phyloP scores from a whole-genome alignment of 805 yeast species.

The Wickerhamomyces queroliae region DNA sequence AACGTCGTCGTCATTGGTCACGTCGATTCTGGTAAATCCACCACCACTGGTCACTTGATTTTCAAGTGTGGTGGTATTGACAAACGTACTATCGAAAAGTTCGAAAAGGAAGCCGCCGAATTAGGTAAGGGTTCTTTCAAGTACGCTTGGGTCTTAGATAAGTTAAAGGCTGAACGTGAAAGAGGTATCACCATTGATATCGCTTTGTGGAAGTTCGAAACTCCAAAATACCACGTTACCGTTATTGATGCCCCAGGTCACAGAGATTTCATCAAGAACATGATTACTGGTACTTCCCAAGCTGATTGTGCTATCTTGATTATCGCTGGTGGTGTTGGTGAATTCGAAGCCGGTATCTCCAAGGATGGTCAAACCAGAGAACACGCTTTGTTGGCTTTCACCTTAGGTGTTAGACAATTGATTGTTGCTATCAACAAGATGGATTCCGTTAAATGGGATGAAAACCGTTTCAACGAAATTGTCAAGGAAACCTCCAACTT shows the following conservation, averaged over 20 bases:
- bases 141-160: constrained; percentile 97
- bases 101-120: constrained; percentile 98
- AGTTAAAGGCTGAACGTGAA: constrained; percentile 94
- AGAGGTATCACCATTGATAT: constrained; percentile 96
- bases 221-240: constrained; percentile 90
- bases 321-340: constrained; percentile 92
- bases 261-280: constrained; percentile 94
- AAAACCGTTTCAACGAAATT: constrained; percentile 74
- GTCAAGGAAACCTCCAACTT: constrained; percentile 74
- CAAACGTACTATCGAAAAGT: constrained; percentile 98
- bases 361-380: constrained; percentile 95
- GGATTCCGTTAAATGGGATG: constrained; percentile 88
- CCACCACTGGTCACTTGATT: constrained; percentile 99
- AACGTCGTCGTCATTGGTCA: constrained; percentile 99
- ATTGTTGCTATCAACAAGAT: constrained; percentile 91
- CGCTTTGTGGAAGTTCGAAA: constrained; percentile 94
- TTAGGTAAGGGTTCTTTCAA: constrained; percentile 97
- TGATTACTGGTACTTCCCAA: constrained; percentile 94
- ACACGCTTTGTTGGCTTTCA: constrained; percentile 88
- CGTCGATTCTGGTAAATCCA: constrained; percentile 99
- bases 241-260: constrained; percentile 95
- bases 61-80: constrained; percentile 99
- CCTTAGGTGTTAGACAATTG: constrained; percentile 84
- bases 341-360: constrained; percentile 94
- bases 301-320: constrained; percentile 91